A percentile compares a stretch with the other conserved stretches of the same genome.
Evolutionary conservation across 176 grass and related monocot species (phyloP).

Genomic region (Oryza meridionalis): DNA sequence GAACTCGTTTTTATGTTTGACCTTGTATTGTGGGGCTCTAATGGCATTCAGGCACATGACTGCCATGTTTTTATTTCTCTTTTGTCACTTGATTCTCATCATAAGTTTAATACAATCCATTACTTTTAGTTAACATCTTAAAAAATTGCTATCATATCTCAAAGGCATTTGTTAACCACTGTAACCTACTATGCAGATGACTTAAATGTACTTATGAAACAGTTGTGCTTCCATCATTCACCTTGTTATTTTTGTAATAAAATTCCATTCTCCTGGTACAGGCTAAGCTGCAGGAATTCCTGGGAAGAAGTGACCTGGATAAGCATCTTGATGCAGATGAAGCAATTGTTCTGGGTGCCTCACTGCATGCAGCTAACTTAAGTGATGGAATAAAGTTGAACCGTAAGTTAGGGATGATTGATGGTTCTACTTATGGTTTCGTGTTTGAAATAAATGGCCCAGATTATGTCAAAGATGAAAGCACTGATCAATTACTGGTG

Average conservation of each 20-base stretch:
- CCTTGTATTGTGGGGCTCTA: not conserved
- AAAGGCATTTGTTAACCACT: not conserved
- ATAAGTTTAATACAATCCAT: not conserved
- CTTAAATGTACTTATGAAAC: not conserved
- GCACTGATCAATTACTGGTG: slow-evolving; percentile 67
- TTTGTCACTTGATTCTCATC: not conserved
- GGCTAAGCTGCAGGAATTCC: slow-evolving; percentile 92
- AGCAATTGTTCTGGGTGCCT: slow-evolving; percentile 94
- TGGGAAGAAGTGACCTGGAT: slow-evolving; percentile 76
- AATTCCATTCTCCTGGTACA: slow-evolving; percentile 52
- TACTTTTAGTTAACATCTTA: not conserved
- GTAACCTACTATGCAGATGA: not conserved
- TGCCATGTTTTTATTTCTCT: not conserved
- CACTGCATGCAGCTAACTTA: slow-evolving; percentile 96
- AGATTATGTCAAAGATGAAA: slow-evolving; percentile 82
- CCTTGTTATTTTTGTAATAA: not conserved
- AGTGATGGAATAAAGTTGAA: slow-evolving; percentile 99
- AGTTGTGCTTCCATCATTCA: not conserved
- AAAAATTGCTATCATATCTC: slow-evolving; percentile 1
- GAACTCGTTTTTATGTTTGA: slow-evolving; percentile 15
- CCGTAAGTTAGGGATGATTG: slow-evolving; percentile 95
- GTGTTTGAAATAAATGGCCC: slow-evolving; percentile 72
- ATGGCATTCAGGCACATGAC: not conserved
- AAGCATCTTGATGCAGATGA: slow-evolving; percentile 99
- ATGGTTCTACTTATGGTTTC: slow-evolving; percentile 94